phyloP scores from a whole-genome alignment of 179 eudicot species.

The Silene vulgaris region DNA sequence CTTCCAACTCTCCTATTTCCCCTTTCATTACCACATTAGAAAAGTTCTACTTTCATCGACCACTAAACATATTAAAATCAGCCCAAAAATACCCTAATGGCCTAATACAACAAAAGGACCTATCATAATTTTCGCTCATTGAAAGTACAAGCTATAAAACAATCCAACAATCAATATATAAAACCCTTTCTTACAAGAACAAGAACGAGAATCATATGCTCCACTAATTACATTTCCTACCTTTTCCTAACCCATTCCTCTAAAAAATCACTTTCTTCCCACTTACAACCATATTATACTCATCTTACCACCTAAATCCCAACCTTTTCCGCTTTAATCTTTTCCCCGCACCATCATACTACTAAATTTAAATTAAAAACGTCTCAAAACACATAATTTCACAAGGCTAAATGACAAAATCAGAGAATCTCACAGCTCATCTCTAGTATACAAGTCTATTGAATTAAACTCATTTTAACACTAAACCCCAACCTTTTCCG shows the following conservation, averaged over 20 bases:
- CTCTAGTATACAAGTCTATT: too few relatives aligned
- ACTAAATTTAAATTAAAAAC: neutral
- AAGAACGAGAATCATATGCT: slow-evolving; percentile 15
- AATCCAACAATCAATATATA: neutral
- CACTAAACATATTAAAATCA: neutral
- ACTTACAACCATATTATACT: neutral
- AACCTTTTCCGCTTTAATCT: neutral
- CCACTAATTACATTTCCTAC: slow-evolving; percentile 2
- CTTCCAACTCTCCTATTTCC: neutral
- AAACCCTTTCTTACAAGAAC: neutral
- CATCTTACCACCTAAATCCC: neutral
- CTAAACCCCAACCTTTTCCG: neutral
- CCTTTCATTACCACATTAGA: neutral
- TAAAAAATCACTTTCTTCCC: neutral
- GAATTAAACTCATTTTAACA: neutral
- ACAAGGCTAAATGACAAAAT: slow-evolving; percentile 4
- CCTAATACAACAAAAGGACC: neutral
- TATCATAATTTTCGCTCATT: neutral
- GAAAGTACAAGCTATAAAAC: neutral
- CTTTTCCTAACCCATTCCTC: neutral
- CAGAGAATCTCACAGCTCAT: neutral
- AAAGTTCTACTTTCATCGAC: neutral
- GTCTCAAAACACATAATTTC: neutral
- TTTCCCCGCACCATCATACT: neutral
- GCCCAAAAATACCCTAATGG: neutral